These are phyloP conservation scores for Eleusine indica DNA, from an alignment of 176 grass and related monocot species.

Conservation along the genomic window DNA sequence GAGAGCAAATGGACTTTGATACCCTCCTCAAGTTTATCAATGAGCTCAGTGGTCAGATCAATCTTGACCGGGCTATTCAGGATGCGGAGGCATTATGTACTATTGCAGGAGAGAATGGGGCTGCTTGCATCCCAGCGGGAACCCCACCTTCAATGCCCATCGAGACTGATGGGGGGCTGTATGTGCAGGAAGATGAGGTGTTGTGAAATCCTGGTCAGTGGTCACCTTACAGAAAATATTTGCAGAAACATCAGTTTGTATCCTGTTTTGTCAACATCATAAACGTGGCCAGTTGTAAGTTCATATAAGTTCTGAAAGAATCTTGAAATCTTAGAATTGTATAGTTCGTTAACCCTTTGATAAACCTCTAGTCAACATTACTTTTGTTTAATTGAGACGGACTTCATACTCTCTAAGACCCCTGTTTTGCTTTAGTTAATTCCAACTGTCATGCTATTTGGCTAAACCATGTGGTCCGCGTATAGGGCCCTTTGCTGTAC, in stretches of 20 bases:
- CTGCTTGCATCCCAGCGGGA: slow-evolving; percentile 79
- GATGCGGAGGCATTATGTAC: slow-evolving; percentile 79
- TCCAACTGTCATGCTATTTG: neutral
- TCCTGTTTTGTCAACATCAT: neutral
- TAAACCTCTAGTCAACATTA: neutral
- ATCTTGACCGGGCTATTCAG: slow-evolving; percentile 72
- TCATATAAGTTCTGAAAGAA: slow-evolving; percentile 20
- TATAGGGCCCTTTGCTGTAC: neutral
- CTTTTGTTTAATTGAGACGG: slow-evolving; percentile 24
- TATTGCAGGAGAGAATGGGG: slow-evolving; percentile 67
- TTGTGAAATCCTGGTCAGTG: slow-evolving; percentile 46
- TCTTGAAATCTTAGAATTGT: slow-evolving; percentile 12
- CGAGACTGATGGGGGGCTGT: slow-evolving; percentile 71
- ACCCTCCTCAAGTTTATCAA: slow-evolving; percentile 99
- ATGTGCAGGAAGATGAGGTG: slow-evolving; percentile 78
- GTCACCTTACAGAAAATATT: slow-evolving; percentile 20
- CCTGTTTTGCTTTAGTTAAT: neutral
- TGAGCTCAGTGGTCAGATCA: slow-evolving; percentile 82
- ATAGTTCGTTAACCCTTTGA: neutral
- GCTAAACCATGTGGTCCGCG: neutral
- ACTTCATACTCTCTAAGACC: neutral
- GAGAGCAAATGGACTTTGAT: slow-evolving; percentile 95
- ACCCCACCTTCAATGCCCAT: slow-evolving; percentile 87
- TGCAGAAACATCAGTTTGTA: neutral
- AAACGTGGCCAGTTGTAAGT: slow-evolving; percentile 19